Percentiles rank a stretch among this genome's conserved stretches.
Conservation (phyloP, 1,284 basidiomycete species). For the Kwoniella shivajii region DNA sequence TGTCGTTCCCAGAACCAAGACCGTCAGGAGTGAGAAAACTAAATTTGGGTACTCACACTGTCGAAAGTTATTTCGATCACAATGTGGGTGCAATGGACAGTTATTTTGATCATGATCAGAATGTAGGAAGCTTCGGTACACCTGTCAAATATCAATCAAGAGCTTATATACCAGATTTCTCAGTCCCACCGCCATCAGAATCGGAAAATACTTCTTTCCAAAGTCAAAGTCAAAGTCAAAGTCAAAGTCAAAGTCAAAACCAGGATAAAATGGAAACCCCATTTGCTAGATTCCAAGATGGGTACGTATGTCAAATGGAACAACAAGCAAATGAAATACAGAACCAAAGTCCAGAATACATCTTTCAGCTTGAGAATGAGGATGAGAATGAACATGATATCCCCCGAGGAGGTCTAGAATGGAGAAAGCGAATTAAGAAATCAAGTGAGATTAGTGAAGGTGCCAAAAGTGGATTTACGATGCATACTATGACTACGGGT, state of each 20-base stretch:
- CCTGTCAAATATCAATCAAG: too few species aligned
- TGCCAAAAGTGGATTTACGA: too few species aligned
- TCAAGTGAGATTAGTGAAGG: neutral
- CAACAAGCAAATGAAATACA: too few species aligned
- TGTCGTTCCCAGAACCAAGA: constrained; percentile 4
- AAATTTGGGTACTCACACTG: constrained; percentile 10
- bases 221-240: neutral
- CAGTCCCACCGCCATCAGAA: constrained; percentile 9
- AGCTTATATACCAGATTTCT: constrained; percentile 15
- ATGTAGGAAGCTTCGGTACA: too few species aligned
- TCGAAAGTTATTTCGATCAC: constrained; percentile 12
- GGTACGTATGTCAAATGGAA: neutral
- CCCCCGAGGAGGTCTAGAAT: neutral
- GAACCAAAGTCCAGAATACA: constrained; percentile 11
- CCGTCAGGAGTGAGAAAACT: constrained; percentile 6
- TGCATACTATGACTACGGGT: constrained; percentile 15
- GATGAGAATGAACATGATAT: neutral
- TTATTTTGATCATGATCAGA: too few species aligned
- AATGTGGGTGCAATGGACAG: constrained; percentile 9
- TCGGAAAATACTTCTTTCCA: constrained; percentile 2
- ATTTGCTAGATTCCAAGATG: neutral
- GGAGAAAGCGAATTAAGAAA: neutral
- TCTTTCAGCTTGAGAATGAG: constrained; percentile 5
- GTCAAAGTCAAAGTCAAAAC: neutral
- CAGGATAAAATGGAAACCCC: neutral